These are phyloP conservation scores for Colletotrichum orchidophilum DNA, from an alignment of 2,329 filamentous ascomycete species.

Conservation along the genomic window DNA sequence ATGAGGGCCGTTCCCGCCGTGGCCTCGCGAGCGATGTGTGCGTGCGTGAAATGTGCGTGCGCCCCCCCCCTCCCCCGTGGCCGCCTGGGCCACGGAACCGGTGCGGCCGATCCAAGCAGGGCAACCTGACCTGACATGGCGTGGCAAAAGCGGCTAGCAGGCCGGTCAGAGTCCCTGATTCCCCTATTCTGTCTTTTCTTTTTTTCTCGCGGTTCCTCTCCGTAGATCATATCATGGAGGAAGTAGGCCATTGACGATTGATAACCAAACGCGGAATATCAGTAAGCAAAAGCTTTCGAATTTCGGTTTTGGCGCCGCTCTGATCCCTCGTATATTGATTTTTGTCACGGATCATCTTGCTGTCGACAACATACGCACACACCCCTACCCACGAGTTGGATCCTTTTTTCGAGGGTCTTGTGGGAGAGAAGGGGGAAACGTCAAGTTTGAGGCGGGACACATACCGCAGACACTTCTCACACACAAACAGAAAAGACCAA, in stretches of 20 bases:
- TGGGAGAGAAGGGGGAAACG: neutral
- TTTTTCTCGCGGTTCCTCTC: neutral
- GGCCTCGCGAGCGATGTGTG: neutral
- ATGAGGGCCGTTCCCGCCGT: neutral
- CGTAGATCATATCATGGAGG: neutral
- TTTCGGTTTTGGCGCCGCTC: neutral
- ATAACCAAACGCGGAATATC: slow-evolving; percentile 5
- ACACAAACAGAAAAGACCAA: neutral
- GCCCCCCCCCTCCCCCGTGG: neutral
- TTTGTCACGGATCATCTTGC: neutral
- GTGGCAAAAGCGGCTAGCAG: neutral
- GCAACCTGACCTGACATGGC: slow-evolving; percentile 3
- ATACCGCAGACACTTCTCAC: neutral
- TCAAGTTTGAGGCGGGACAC: neutral
- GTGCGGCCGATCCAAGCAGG: slow-evolving; percentile 8
- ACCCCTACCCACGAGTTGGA: neutral
- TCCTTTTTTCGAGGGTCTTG: neutral
- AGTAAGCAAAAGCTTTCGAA: slow-evolving; percentile 1
- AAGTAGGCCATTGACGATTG: slow-evolving; percentile 4
- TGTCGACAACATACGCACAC: neutral
- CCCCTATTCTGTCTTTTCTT: neutral
- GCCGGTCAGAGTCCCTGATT: neutral
- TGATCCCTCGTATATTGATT: neutral
- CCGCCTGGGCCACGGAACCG: neutral
- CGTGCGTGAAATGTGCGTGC: neutral